Percentiles rank a stretch among this genome's conserved stretches.
Conservation (phyloP, 1,139 yeast species). For the Sugiyamaella paludigena region DNA sequence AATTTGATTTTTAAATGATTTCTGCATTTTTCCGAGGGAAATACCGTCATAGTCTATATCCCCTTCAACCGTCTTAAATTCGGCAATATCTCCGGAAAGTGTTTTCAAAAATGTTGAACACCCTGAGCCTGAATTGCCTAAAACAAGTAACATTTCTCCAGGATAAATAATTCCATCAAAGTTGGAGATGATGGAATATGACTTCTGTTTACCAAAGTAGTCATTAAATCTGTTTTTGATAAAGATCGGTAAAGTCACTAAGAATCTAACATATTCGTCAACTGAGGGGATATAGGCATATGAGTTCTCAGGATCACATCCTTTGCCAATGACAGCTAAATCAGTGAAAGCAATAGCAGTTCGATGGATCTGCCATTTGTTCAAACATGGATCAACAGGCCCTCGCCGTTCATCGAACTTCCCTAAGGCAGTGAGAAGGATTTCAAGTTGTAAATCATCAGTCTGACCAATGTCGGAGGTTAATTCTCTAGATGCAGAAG, state of each 20-base stretch:
- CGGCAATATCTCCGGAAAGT: slow-evolving; percentile 49
- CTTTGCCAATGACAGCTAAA: slow-evolving; percentile 6
- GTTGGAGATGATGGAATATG: slow-evolving; percentile 46
- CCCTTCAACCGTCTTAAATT: slow-evolving; percentile 41
- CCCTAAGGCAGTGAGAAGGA: slow-evolving; percentile 6
- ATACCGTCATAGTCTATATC: slow-evolving; percentile 52
- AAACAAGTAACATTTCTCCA: slow-evolving; percentile 60
- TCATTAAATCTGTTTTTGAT: slow-evolving; percentile 31
- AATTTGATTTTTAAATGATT: slow-evolving; percentile 49
- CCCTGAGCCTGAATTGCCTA: slow-evolving; percentile 69
- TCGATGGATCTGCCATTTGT: neutral
- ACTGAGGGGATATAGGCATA: slow-evolving; percentile 45
- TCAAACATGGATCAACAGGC: neutral
- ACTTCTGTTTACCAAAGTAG: slow-evolving; percentile 24
- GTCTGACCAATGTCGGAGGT: neutral
- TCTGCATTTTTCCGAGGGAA: slow-evolving; percentile 45
- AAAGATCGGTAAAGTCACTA: slow-evolving; percentile 33
- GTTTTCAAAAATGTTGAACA: slow-evolving; percentile 59
- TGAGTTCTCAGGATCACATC: slow-evolving; percentile 42
- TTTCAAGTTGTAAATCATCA: neutral
- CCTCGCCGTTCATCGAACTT: neutral
- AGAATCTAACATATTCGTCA: slow-evolving; percentile 41
- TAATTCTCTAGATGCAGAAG: neutral
- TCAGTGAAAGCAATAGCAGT: slow-evolving; percentile 4
- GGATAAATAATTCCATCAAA: slow-evolving; percentile 45